Base-by-base conservation (phyloP, 176 grass and related monocot species). In the Phoenix dactylifera region DNA sequence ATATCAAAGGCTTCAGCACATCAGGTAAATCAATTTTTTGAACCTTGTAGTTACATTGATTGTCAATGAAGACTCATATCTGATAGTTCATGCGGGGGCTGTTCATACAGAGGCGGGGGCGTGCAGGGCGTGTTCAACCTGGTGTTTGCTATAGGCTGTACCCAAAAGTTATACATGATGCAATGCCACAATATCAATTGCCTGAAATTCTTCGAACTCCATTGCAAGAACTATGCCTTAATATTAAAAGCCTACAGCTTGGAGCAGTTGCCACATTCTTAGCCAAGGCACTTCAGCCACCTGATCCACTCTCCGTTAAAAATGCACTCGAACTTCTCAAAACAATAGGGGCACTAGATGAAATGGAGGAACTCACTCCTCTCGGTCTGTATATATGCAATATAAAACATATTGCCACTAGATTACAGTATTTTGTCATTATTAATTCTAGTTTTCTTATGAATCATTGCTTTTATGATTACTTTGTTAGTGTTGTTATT, bases 141-240 rank as follows among this genome's bases (percentile, higher is more conserved):
- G 92, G 92, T 28, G 60, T 73, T 61, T 90, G 92, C 74, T 96
- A 96, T 67, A 87, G 92, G 71, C 64, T 96, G 35, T 96, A 96
- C 67, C 92, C 92, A 20, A 90, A 87, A 82, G 61, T 90, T 62
- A 87, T 90, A 65, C 83, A 90, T 58, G 78, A 90, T 72, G 78
- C 83, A 16, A 96, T 96, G 92, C 74, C 65, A 15, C 83, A 90
- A 65, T 96, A 87, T 73, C 92, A 96, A 66, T 76, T 96, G 66
- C 92, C 92, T 74, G 92, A 96, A 96, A 96, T 96, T 68, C 80
- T 96, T 59, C 76, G 92, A 74, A 96, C 92, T 71, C 92, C 92
- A 22, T 77, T 96, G 59, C 92, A 96, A 84, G 92, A 96, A 51
- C 72, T 96, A 52, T 96, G 92, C 69, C 83, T 96, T 71, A 88